Evolutionary conservation across 352 stramenopile genomes (phyloP), one percentile per base, ranked within the genome.

Genomic region (Phytopythium delawarense): DNA sequence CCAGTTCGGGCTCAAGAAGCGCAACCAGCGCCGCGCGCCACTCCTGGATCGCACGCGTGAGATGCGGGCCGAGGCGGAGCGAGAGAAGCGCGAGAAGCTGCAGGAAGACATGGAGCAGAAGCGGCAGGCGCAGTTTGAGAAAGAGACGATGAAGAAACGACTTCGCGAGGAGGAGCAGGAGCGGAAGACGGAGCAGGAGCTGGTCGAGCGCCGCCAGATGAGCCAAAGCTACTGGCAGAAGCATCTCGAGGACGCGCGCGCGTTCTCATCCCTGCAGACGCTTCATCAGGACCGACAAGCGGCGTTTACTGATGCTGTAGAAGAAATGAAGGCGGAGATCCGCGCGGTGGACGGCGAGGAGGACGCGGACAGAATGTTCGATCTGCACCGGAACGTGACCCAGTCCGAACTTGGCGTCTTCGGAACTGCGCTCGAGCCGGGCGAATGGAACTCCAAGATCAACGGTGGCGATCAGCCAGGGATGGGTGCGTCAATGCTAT

Each of bases 141-240:
- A 68, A 5, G 65, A 74, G 32, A 55, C 72, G 0, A 50, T 46
- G 1, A 60, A 72, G 34, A 77, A 84, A 23, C 65, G 70, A 23
- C 58, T 52, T 1, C 34, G 57, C 2, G 52, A 59, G 1, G 61
- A 62, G 0, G 63, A 67, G 4, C 53, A 69, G 0, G 66, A 73
- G 52, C 50, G 66, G 13, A 61, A 65, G 28, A 59, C 46, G 12
- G 72, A 74, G 2, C 39, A 69, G 0, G 67, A 79, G n/a, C 57
- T 70, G 0, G 57, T 67, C 0, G 68, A 80, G 37, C 71, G 72
- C 4, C 70, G 84, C 8, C 66, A 80, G n/a, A 74, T 79, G 62
- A 91, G 84, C 51, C 69, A 81, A 53, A 76, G 72, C 20, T 92
- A 89, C 54, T 93, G 84, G 84, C 65, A 86, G 57, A 88, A 88